Percentiles rank a stretch among this genome's conserved stretches.
Evolutionary conservation across 2,329 filamentous ascomycete genomes (phyloP).

Genomic region (Cyanodermella asteris): DNA sequence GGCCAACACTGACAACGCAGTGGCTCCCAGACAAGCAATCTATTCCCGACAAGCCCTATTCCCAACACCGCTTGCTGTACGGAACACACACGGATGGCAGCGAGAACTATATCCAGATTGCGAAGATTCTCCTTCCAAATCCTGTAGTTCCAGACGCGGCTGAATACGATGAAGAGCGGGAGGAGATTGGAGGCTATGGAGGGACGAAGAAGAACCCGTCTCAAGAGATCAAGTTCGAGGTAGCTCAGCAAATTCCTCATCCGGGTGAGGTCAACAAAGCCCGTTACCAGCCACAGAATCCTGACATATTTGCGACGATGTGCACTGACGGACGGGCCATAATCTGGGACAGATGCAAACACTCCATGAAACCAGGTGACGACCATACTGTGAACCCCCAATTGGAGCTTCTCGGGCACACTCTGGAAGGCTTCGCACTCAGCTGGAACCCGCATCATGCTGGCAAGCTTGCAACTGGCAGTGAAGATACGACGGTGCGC

Average conservation of each 20-base stretch:
- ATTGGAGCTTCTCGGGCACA: constrained; percentile 67
- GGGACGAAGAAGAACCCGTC: constrained; percentile 46
- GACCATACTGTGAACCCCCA: constrained; percentile 52
- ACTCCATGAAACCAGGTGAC: constrained; percentile 54
- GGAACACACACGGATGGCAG: constrained; percentile 81
- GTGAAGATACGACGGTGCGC: constrained; percentile 76
- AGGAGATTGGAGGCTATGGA: constrained; percentile 85
- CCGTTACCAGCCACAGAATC: constrained; percentile 91
- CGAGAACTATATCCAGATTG: constrained; percentile 84
- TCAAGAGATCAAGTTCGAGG: constrained; percentile 59
- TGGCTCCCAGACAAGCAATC: constrained; percentile 92
- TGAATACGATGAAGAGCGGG: constrained; percentile 78
- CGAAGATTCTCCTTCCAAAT: constrained; percentile 81
- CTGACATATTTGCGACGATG: constrained; percentile 86
- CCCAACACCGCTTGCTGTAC: constrained; percentile 69
- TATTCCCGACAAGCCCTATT: constrained; percentile 66
- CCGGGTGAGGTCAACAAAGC: constrained; percentile 97
- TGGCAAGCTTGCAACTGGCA: constrained; percentile 71
- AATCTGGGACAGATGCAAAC: constrained; percentile 91
- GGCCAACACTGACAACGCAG: constrained; percentile 92
- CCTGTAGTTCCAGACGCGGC: constrained; percentile 47
- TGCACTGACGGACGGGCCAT: constrained; percentile 72
- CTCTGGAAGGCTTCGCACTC: constrained; percentile 73
- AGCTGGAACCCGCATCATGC: constrained; percentile 74
- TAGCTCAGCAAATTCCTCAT: constrained; percentile 91